Percentiles rank a stretch among this genome's conserved stretches.
These are phyloP conservation scores for Escovopsis sp. DNA, from an alignment of 2,329 filamentous ascomycete genomes.

Conservation along the genomic window DNA sequence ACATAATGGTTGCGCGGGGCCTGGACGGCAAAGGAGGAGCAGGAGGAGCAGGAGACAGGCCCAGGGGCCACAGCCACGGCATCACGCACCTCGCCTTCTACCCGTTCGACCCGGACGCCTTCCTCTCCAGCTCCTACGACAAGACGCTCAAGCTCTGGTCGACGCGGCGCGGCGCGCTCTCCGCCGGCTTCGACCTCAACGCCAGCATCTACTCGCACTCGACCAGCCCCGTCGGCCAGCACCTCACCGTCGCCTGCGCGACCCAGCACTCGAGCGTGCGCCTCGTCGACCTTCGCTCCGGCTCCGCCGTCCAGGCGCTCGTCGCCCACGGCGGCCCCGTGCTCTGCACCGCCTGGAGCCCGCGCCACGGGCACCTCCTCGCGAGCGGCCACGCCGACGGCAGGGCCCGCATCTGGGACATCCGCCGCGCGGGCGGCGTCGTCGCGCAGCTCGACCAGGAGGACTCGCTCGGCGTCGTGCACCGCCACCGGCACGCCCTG, in stretches of 20 bases:
- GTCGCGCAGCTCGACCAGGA: slow-evolving; percentile 73
- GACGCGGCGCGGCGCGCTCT: slow-evolving; percentile 43
- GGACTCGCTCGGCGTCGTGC: slow-evolving; percentile 55
- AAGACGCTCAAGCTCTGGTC: slow-evolving; percentile 63
- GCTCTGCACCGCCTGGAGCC: slow-evolving; percentile 66
- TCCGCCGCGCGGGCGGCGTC: slow-evolving; percentile 61
- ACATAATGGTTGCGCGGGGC: no score
- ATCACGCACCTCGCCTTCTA: slow-evolving; percentile 68
- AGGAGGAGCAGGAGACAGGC: slow-evolving; percentile 2
- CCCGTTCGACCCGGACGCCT: slow-evolving; percentile 60
- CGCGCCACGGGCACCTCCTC: slow-evolving; percentile 61
- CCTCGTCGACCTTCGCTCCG: slow-evolving; percentile 74
- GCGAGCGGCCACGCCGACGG: slow-evolving; percentile 79
- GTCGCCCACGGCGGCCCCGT: slow-evolving; percentile 55
- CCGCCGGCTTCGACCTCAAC: slow-evolving; percentile 53
- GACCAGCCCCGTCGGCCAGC: slow-evolving; percentile 54
- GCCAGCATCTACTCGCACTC: slow-evolving; percentile 64
- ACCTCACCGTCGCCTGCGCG: slow-evolving; percentile 74
- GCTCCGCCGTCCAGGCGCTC: slow-evolving; percentile 54
- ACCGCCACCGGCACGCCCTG: slow-evolving; percentile 21
- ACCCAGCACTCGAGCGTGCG: slow-evolving; percentile 76
- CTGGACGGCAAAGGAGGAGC: no score
- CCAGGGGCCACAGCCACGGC: slow-evolving; percentile 46
- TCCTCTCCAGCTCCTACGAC: slow-evolving; percentile 66
- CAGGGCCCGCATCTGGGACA: slow-evolving; percentile 72